Conservation (phyloP, 2,329 filamentous ascomycete species). For the Paradendryphiella salina region DNA sequence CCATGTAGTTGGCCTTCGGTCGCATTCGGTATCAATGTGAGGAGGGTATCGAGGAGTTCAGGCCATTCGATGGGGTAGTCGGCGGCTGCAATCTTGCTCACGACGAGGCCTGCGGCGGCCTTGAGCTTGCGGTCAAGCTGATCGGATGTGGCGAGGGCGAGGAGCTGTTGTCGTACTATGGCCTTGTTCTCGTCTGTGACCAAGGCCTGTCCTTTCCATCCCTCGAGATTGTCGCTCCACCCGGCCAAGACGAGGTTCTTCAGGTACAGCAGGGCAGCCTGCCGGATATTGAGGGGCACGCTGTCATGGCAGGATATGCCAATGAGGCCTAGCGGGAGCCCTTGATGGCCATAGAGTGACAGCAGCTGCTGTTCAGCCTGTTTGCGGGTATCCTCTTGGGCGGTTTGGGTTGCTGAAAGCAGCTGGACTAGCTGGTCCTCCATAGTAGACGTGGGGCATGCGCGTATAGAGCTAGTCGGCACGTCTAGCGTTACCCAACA, state of each 20-base stretch:
- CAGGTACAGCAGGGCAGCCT: conserved; percentile 77
- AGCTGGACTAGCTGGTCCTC: conserved; percentile 90
- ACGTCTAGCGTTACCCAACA: conserved; percentile 34
- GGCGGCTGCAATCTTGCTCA: conserved; percentile 89
- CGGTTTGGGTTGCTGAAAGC: conserved; percentile 81
- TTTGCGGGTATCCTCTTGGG: conserved; percentile 75
- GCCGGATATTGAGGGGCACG: conserved; percentile 74
- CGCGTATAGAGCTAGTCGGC: conserved; percentile 33
- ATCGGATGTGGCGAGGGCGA: conserved; percentile 76
- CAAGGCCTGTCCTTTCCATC: conserved; percentile 67
- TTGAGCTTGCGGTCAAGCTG: conserved; percentile 82
- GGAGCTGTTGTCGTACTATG: conserved; percentile 70
- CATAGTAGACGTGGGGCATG: conserved; percentile 58
- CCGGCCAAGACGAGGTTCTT: conserved; percentile 81
- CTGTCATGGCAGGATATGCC: conserved; percentile 78
- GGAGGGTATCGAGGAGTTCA: conserved; percentile 77
- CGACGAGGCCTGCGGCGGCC: conserved; percentile 80
- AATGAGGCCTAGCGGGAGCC: conserved; percentile 77
- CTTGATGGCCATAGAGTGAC: conserved; percentile 66
- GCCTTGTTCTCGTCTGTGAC: conserved; percentile 74
- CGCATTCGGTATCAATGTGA: conserved; percentile 75
- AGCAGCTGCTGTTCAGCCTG: conserved; percentile 83
- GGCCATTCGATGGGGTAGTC: conserved; percentile 97
- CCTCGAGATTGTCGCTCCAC: conserved; percentile 78
- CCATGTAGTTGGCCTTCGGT: conserved; percentile 83